Base-by-base conservation (phyloP, 139 green algal genomes). In the Diplosphaera chodatii region DNA sequence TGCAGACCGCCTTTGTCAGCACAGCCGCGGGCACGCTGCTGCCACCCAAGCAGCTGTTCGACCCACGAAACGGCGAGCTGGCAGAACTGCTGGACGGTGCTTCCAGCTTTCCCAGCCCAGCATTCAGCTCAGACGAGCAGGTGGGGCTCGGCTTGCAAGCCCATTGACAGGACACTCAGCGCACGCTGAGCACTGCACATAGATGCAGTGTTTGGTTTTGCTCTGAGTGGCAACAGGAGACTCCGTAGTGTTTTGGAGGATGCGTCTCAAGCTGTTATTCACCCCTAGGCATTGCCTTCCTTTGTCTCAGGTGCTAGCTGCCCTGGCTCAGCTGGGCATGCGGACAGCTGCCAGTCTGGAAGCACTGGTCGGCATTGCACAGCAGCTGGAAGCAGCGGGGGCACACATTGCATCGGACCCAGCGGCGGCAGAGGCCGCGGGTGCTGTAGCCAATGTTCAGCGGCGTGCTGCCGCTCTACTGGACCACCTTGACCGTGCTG, bases 251-350 rank as follows among this genome's bases (percentile, higher is more conserved):
- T n/a, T n/a, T n/a, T n/a, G n/a, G n/a, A n/a, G n/a, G n/a, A n/a
- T n/a, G n/a, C n/a, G n/a, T n/a, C n/a, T n/a, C n/a, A n/a, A n/a
- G n/a, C n/a, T n/a, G n/a, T n/a, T n/a, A n/a, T n/a, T n/a, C n/a
- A n/a, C n/a, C n/a, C n/a, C n/a, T n/a, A n/a, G n/a, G n/a, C n/a
- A n/a, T n/a, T n/a, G n/a, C n/a, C n/a, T n/a, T n/a, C n/a, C n/a
- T n/a, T n/a, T n/a, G n/a, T n/a, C n/a, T n/a, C n/a, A 55, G 25
- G 67, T 89, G 37, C 77, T 92, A 27, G 79, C 76, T 32, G 75
- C 63, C 0, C 75, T 94, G 32, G 68, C 28, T 0, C 0, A 29
- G 20, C 80, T 92, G 55, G 88, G 88, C 40, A 70, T 94, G 75
- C 74, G 70, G 13, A 69, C 32, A 3, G 4, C 70, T 0, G 23